Evolutionary conservation across 2,329 filamentous ascomycete species (phyloP).

Genomic region (Graphilbum ipis-grandicollis): DNA sequence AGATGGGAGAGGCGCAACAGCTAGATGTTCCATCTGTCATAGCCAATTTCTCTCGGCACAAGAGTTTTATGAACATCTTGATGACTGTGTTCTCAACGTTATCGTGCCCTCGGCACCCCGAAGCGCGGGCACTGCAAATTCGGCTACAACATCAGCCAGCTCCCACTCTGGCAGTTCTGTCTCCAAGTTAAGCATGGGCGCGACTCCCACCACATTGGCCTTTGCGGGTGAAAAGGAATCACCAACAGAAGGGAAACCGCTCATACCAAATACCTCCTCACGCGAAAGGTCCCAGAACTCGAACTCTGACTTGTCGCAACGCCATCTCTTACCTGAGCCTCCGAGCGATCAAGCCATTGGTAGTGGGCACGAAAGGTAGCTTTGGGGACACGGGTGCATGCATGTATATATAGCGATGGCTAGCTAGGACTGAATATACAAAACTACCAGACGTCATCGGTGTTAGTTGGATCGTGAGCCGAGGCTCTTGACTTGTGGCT

Average conservation of each 20-base stretch:
- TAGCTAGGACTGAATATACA: too few species aligned
- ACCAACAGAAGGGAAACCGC: background rate
- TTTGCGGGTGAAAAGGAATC: background rate
- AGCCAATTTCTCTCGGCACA: constrained; percentile 69
- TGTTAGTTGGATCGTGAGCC: too few species aligned
- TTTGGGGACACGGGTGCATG: too few species aligned
- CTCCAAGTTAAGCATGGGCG: background rate
- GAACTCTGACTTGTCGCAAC: too few species aligned
- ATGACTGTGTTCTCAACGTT: constrained; percentile 43
- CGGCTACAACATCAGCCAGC: background rate
- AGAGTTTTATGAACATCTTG: constrained; percentile 94
- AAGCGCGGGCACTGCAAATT: constrained; percentile 2
- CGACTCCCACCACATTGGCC: background rate
- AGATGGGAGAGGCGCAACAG: constrained; percentile 15
- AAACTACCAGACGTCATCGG: too few species aligned
- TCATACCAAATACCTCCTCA: too few species aligned
- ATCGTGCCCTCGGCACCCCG: constrained; percentile 31
- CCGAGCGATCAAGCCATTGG: too few species aligned
- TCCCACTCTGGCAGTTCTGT: background rate
- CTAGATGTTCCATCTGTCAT: constrained; percentile 80
- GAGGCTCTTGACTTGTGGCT: too few species aligned
- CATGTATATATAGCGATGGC: too few species aligned
- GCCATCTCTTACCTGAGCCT: too few species aligned
- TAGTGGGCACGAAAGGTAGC: background rate
- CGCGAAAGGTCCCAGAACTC: too few species aligned